phyloP scores from a whole-genome alignment of 441 rosid species.

The Hura crepitans region DNA sequence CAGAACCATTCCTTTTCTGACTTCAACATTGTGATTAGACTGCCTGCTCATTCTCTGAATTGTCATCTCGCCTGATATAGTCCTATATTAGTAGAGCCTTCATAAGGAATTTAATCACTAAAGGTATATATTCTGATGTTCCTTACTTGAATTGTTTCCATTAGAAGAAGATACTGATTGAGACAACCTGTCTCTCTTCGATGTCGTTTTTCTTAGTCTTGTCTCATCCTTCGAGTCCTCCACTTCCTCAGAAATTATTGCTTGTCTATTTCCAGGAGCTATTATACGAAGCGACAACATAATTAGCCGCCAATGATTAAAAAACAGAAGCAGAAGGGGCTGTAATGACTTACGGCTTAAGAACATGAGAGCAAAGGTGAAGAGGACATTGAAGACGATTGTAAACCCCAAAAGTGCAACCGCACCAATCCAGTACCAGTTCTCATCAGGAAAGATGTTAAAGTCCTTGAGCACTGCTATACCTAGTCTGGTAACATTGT shows the following conservation, averaged over 20 bases:
- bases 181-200: conserved; percentile 29
- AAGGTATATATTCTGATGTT: background rate
- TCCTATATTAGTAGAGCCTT: background rate
- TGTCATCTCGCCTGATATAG: conserved; percentile 46
- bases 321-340: background rate
- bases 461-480: conserved; percentile 46
- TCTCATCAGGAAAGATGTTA: conserved; percentile 38
- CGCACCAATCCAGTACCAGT: conserved; percentile 88
- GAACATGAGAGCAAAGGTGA: conserved; percentile 60
- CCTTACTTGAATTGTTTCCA: conserved; percentile 49
- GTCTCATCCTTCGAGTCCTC: conserved; percentile 25
- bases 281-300: conserved; percentile 10
- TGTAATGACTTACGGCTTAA: conserved; percentile 57
- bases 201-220: conserved; percentile 24
- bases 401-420: conserved; percentile 58
- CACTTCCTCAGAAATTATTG: conserved; percentile 56
- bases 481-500: conserved; percentile 45
- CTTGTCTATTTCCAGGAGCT: conserved; percentile 76
- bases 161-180: conserved; percentile 36
- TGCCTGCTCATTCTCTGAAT: conserved; percentile 45
- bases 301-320: conserved; percentile 15
- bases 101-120: conserved; percentile 9
- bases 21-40: conserved; percentile 22
- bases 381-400: conserved; percentile 59
- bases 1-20: conserved; percentile 82